phyloP scores from a whole-genome alignment of 2,329 filamentous ascomycete genomes.

The Amesomyces nigricolor region DNA sequence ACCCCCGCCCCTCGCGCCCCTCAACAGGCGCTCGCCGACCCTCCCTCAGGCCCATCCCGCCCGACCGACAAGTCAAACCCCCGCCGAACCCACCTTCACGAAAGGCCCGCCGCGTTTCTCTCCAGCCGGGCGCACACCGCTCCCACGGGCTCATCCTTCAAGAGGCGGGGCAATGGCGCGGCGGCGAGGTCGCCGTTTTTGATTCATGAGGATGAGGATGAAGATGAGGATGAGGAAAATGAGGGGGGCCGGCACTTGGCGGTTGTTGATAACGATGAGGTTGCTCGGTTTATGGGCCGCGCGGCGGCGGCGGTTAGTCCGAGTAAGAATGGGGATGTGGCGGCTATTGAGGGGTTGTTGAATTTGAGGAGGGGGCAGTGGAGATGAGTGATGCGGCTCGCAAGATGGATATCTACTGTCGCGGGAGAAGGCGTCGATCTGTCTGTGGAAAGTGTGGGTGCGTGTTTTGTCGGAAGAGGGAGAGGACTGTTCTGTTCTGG shows the following conservation, averaged over 20 bases:
- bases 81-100: constrained; percentile 39
- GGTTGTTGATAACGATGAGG: constrained; percentile 49
- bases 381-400: constrained; percentile 51
- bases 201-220: constrained; percentile 46
- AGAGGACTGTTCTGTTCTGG: too few species aligned
- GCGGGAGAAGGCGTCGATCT: too few species aligned
- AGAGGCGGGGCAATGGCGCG: constrained; percentile 17
- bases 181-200: constrained; percentile 32
- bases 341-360: constrained; percentile 82
- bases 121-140: constrained; percentile 27
- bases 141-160: constrained; percentile 17
- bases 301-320: constrained; percentile 47
- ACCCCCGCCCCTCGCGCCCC: constrained; percentile 28
- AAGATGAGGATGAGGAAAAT: constrained; percentile 32
- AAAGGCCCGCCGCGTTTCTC: constrained; percentile 31
- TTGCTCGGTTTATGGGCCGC: constrained; percentile 67
- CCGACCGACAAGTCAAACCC: constrained; percentile 28
- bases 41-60: constrained; percentile 31
- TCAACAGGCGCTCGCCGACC: constrained; percentile 29
- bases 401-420: too few species aligned
- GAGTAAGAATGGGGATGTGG: constrained; percentile 73
- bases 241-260: neutral
- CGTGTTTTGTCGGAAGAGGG: too few species aligned
- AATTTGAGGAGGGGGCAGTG: constrained; percentile 91
- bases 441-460: too few species aligned